Evolutionary conservation across 371 early-diverging fungal genomes (phyloP).

Genomic region (Batrachochytrium dendrobatidis): DNA sequence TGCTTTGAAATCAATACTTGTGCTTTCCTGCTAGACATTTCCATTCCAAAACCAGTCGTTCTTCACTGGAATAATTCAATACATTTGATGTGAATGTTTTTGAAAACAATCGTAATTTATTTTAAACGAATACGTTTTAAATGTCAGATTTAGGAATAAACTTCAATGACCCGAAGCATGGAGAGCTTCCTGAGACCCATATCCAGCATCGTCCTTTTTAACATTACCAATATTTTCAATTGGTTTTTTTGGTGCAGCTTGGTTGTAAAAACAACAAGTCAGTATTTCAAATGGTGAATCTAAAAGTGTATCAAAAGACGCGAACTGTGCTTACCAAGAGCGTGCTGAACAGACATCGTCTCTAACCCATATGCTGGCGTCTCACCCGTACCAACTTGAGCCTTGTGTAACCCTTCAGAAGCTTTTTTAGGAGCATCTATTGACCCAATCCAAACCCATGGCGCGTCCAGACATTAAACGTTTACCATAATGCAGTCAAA

Average conservation of each 20-base stretch:
- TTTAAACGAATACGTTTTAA: too few species aligned
- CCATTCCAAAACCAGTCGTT: too few species aligned
- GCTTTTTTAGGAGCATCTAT: slow-evolving; percentile 28
- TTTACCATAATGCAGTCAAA: background rate
- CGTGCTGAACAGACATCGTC: slow-evolving; percentile 24
- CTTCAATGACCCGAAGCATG: too few species aligned
- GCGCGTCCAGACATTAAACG: background rate
- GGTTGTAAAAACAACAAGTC: background rate
- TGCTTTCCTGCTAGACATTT: too few species aligned
- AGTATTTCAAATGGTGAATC: background rate
- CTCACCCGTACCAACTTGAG: slow-evolving; percentile 30
- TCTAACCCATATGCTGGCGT: slow-evolving; percentile 21
- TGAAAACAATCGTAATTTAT: too few species aligned
- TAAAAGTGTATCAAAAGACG: background rate
- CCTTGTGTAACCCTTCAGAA: slow-evolving; percentile 29
- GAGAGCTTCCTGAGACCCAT: background rate
- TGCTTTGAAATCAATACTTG: too few species aligned
- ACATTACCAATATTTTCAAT: slow-evolving; percentile 15
- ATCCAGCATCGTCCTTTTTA: slow-evolving; percentile 8
- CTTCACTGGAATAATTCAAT: too few species aligned
- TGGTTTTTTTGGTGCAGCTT: slow-evolving; percentile 14
- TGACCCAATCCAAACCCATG: background rate
- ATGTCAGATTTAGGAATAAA: too few species aligned
- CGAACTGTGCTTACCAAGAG: slow-evolving; percentile 8
- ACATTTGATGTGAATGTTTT: too few species aligned